phyloP scores from a whole-genome alignment of 805 yeast genomes.

The Barnettozyma populi region DNA sequence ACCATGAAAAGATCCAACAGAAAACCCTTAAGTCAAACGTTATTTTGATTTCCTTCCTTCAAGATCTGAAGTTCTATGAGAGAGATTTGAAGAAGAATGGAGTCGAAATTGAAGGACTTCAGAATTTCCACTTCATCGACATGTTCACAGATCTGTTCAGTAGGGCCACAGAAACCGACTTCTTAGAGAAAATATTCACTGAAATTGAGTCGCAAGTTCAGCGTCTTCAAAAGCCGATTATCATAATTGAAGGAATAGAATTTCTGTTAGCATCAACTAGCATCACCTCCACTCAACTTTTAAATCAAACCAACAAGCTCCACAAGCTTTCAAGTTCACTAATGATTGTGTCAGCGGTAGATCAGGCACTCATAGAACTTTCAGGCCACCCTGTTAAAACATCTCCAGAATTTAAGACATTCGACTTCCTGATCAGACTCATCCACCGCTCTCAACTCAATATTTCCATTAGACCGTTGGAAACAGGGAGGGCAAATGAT shows the following conservation, averaged over 20 bases:
- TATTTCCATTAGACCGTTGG: slow-evolving; percentile 58
- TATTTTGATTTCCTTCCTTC: slow-evolving; percentile 31
- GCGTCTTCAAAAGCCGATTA: slow-evolving; percentile 13
- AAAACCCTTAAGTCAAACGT: slow-evolving; percentile 20
- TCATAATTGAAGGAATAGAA: slow-evolving; percentile 45
- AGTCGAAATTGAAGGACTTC: slow-evolving; percentile 26
- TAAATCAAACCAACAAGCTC: slow-evolving; percentile 30
- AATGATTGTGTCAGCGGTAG: slow-evolving; percentile 36
- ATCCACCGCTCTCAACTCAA: slow-evolving; percentile 47
- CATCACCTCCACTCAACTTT: slow-evolving; percentile 31
- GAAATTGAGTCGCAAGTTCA: slow-evolving; percentile 6
- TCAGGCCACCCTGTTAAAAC: slow-evolving; percentile 15
- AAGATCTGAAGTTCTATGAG: slow-evolving; percentile 27
- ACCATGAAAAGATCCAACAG: slow-evolving; percentile 14
- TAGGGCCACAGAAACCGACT: slow-evolving; percentile 26
- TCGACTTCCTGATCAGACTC: slow-evolving; percentile 43
- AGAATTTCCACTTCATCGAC: slow-evolving; percentile 38
- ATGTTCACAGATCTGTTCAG: slow-evolving; percentile 41
- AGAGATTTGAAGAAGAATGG: slow-evolving; percentile 38
- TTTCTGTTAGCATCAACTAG: slow-evolving; percentile 39
- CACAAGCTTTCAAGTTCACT: slow-evolving; percentile 30
- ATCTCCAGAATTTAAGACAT: slow-evolving; percentile 36
- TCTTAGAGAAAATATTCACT: slow-evolving; percentile 14
- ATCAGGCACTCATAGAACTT: slow-evolving; percentile 33
- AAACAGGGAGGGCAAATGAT: slow-evolving; percentile 80